Base-by-base conservation (phyloP, 345 rosid genomes). In the Linum trigynum region DNA sequence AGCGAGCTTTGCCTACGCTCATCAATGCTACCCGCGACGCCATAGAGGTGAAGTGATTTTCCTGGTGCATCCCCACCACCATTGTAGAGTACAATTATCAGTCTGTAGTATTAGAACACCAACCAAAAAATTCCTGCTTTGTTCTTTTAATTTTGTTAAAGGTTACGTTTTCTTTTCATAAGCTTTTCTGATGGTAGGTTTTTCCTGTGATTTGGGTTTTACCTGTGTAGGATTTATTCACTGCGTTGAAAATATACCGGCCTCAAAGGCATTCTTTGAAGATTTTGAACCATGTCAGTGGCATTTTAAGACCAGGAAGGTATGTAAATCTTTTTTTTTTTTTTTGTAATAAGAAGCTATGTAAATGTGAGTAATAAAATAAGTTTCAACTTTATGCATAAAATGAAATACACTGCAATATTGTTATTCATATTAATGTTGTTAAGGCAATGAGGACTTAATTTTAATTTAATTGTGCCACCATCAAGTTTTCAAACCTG, bases 1-100 rank as follows among this genome's bases (percentile, higher is more conserved):
- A 82, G 3, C 82, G 98, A 81, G 96, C 98, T 42, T 82, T 92
- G 61, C 98, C 98, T 0, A 89, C 96, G 61, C 81, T 92, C 81
- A 68, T 79, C 64, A 92, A 92, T 65, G 81, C 71, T 16, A 60
- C 82, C 60, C 96, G 85, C 39, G 80, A 92, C 70, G 57, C 78
- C 7, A 1, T 82, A 45, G 96, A 92, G 95, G 96, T 92, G 8
- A 15, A 39, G 36, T 41, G 43, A 38, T 63, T 38, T 36, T 50
- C 17, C 40, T 23, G 15, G 67, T 42, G 3, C 17, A 3, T 57
- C 37, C 37, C 5, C 5, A n/a, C 37, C 7, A 56, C 17, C 12
- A 45, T 45, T 45, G 32, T 23, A 23, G 32, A 23, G 32, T 23
- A 23, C 32, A 23, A 1, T 23, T 23, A 23, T 23, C 32, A 23